Evolutionary conservation across 805 yeast genomes (phyloP).

Genomic region (Osmozyma mogii): DNA sequence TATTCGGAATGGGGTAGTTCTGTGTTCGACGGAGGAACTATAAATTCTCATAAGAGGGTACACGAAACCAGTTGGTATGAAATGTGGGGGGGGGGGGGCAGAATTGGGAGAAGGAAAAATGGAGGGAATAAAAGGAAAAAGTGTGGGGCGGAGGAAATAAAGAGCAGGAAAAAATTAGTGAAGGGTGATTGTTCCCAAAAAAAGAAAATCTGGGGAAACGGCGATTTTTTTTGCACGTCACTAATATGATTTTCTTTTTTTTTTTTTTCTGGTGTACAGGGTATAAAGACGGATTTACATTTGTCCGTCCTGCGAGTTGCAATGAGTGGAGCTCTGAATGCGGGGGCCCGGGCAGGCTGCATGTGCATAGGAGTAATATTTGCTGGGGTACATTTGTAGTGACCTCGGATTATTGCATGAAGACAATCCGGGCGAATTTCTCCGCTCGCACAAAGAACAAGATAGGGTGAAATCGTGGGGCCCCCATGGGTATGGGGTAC

Average conservation of each 20-base stretch:
- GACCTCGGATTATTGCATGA: not conserved
- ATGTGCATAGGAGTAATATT: conserved; percentile 2
- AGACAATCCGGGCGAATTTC: not conserved
- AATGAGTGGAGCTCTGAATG: conserved; percentile 2
- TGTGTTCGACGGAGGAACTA: no score
- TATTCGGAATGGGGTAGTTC: no score
- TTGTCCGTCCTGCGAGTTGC: conserved; percentile 1
- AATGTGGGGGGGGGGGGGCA: not conserved
- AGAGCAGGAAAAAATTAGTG: no score
- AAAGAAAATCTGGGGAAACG: conserved; percentile 2
- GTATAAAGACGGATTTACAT: not conserved
- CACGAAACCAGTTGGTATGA: not conserved
- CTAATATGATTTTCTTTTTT: no score
- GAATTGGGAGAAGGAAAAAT: not conserved
- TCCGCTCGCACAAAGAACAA: conserved; percentile 5
- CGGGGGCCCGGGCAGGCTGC: conserved; percentile 2
- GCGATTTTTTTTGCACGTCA: conserved; percentile 1
- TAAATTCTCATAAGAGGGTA: not conserved
- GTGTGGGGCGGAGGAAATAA: no score
- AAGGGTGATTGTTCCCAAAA: not conserved
- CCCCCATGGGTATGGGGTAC: no score
- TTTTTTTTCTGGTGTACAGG: conserved; percentile 2
- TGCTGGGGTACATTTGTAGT: not conserved
- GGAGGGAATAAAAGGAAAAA: conserved; percentile 1
- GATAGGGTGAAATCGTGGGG: conserved; percentile 4